Conservation (phyloP, 164 flowering plant species). For the Piper betle region DNA sequence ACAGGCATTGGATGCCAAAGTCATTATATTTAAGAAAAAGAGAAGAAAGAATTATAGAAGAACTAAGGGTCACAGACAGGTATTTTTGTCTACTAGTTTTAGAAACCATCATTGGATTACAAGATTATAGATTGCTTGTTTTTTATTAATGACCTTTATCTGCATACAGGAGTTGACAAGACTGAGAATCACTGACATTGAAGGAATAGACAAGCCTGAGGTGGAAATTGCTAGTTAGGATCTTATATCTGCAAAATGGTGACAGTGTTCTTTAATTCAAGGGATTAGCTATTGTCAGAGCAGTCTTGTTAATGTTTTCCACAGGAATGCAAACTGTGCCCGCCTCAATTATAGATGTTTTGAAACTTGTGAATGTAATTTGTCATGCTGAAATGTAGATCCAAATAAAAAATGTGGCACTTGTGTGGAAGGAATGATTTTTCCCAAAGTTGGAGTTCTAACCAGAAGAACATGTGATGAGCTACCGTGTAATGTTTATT, state of each 20-base stretch:
- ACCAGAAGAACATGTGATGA: too few species aligned
- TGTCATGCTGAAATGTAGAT: too few species aligned
- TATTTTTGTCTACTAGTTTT: conserved; percentile 10
- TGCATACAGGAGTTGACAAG: conserved; percentile 63
- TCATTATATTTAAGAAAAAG: conserved; percentile 94
- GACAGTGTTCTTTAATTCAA: not conserved
- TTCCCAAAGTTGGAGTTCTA: too few species aligned
- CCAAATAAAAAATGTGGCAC: too few species aligned
- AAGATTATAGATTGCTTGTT: not conserved
- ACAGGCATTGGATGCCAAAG: conserved; percentile 96
- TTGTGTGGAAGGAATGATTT: too few species aligned
- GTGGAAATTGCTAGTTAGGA: conserved; percentile 41
- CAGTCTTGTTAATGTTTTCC: too few species aligned
- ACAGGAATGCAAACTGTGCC: too few species aligned
- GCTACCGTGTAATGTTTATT: too few species aligned
- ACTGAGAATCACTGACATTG: conserved; percentile 71
- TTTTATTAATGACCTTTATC: not conserved
- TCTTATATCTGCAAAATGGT: not conserved
- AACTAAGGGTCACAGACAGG: conserved; percentile 96
- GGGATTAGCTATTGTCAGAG: too few species aligned
- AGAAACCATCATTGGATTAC: not conserved
- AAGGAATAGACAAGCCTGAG: conserved; percentile 72
- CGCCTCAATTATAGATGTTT: too few species aligned
- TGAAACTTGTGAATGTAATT: too few species aligned
- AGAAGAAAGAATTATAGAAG: conserved; percentile 92